Conservation (phyloP, 2,329 filamentous ascomycete species). For the Lecanoromycetidae sp. region DNA sequence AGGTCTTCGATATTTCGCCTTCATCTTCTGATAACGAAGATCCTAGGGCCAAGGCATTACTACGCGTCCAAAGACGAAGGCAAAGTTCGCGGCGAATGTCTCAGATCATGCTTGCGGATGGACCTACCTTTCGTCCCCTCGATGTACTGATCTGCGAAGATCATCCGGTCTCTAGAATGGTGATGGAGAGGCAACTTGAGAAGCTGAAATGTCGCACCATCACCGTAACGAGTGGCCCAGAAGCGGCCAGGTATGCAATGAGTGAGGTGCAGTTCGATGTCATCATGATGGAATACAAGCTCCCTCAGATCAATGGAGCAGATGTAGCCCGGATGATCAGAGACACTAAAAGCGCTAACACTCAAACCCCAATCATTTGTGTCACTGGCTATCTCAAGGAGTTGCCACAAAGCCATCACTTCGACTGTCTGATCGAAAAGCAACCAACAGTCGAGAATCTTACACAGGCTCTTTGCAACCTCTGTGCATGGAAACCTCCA, state of each 20-base stretch:
- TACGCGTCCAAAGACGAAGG: slow-evolving; percentile 85
- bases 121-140: slow-evolving; percentile 75
- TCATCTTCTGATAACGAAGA: slow-evolving; percentile 97
- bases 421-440: slow-evolving; percentile 91
- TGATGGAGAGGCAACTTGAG: slow-evolving; percentile 97
- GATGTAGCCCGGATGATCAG: slow-evolving; percentile 97
- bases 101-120: slow-evolving; percentile 73
- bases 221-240: slow-evolving; percentile 75
- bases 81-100: slow-evolving; percentile 92
- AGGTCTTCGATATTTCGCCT: slow-evolving; percentile 90
- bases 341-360: slow-evolving; percentile 90
- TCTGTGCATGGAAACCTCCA: slow-evolving; percentile 89
- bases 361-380: slow-evolving; percentile 86
- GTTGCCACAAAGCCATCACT: slow-evolving; percentile 85
- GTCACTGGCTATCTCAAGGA: slow-evolving; percentile 98
- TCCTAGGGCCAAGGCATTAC: slow-evolving; percentile 74
- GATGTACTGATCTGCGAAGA: slow-evolving; percentile 97
- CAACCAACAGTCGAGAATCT: slow-evolving; percentile 87
- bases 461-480: slow-evolving; percentile 70
- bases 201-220: slow-evolving; percentile 92
- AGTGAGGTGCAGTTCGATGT: slow-evolving; percentile 98
- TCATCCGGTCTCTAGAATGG: slow-evolving; percentile 88
- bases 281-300: slow-evolving; percentile 93
- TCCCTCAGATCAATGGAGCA: slow-evolving; percentile 87
- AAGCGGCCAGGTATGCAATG: slow-evolving; percentile 86